These are phyloP conservation scores for Geranium rotundifolium DNA, from an alignment of 345 rosid species.

Conservation along the genomic window DNA sequence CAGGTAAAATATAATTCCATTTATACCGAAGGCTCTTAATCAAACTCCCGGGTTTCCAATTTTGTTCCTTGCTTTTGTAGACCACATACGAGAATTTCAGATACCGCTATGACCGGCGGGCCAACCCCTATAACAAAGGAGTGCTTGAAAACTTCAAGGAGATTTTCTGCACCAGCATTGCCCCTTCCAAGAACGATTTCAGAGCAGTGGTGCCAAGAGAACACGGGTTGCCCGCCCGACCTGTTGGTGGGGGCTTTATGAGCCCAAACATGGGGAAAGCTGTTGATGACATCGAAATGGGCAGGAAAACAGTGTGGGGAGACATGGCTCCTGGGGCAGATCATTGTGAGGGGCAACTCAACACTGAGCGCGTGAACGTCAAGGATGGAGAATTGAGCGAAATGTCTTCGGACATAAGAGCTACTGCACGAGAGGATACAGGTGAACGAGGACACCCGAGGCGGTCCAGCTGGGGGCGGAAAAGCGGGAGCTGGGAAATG, in stretches of 20 bases:
- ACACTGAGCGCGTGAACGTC: slow-evolving; percentile 44
- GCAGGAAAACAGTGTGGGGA: slow-evolving; percentile 90
- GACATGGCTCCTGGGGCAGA: slow-evolving; percentile 56
- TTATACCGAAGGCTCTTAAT: not conserved
- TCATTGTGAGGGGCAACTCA: slow-evolving; percentile 49
- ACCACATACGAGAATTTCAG: slow-evolving; percentile 94
- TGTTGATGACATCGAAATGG: slow-evolving; percentile 88
- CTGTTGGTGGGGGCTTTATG: slow-evolving; percentile 70
- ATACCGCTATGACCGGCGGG: slow-evolving; percentile 70
- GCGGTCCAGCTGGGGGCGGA: slow-evolving; percentile 70
- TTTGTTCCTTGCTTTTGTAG: slow-evolving; percentile 27
- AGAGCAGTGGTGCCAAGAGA: slow-evolving; percentile 66
- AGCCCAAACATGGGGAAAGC: slow-evolving; percentile 94
- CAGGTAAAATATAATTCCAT: slow-evolving; percentile 41
- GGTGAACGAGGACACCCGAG: slow-evolving; percentile 72
- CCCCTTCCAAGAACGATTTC: slow-evolving; percentile 69
- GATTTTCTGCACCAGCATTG: slow-evolving; percentile 54
- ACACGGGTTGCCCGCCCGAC: slow-evolving; percentile 47
- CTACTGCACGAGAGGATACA: slow-evolving; percentile 40
- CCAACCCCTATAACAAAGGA: slow-evolving; percentile 77
- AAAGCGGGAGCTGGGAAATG: slow-evolving; percentile 76
- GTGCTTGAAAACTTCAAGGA: slow-evolving; percentile 61
- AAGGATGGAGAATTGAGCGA: slow-evolving; percentile 77
- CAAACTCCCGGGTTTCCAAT: not conserved
- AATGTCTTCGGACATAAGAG: slow-evolving; percentile 60